Percentiles rank a stretch among this genome's conserved stretches.
phyloP scores from a whole-genome alignment of 2,329 filamentous ascomycete genomes.

The Triangularia verruculosa region DNA sequence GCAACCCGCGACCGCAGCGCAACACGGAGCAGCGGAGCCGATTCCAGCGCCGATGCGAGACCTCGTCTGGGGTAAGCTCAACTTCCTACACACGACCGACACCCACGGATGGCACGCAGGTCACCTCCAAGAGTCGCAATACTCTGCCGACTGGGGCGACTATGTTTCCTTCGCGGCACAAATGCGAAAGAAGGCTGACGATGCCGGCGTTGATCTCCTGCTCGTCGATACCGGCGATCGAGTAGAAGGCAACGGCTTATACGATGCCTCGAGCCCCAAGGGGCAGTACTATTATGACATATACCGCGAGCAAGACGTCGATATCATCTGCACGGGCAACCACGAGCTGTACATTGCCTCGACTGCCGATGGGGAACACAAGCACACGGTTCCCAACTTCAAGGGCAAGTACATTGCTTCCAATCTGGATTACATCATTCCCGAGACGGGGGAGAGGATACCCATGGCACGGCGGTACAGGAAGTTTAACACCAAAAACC shows the following conservation, averaged over 20 bases:
- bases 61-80: slow-evolving; percentile 88
- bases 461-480: slow-evolving; percentile 80
- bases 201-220: slow-evolving; percentile 77
- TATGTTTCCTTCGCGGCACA: slow-evolving; percentile 90
- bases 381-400: slow-evolving; percentile 79
- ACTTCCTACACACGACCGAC: slow-evolving; percentile 95
- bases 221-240: slow-evolving; percentile 94
- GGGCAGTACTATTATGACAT: slow-evolving; percentile 88
- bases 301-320: slow-evolving; percentile 75
- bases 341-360: slow-evolving; percentile 88
- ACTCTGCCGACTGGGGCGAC: slow-evolving; percentile 96
- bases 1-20: slow-evolving; percentile 48
- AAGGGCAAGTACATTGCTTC: slow-evolving; percentile 79
- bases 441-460: slow-evolving; percentile 64
- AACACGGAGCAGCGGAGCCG: slow-evolving; percentile 77
- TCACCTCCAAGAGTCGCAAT: slow-evolving; percentile 88
- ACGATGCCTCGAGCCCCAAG: slow-evolving; percentile 84
- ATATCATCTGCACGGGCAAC: slow-evolving; percentile 84
- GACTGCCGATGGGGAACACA: slow-evolving; percentile 74
- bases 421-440: slow-evolving; percentile 84
- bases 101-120: slow-evolving; percentile 95
- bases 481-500: slow-evolving; percentile 89
- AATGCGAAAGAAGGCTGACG: slow-evolving; percentile 74
- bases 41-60: slow-evolving; percentile 78
- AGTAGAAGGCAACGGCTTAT: slow-evolving; percentile 89